Percentiles rank a stretch among this genome's conserved stretches.
Evolutionary conservation across 2,329 filamentous ascomycete genomes (phyloP).

Genomic region (Teratosphaeria zuluensis): DNA sequence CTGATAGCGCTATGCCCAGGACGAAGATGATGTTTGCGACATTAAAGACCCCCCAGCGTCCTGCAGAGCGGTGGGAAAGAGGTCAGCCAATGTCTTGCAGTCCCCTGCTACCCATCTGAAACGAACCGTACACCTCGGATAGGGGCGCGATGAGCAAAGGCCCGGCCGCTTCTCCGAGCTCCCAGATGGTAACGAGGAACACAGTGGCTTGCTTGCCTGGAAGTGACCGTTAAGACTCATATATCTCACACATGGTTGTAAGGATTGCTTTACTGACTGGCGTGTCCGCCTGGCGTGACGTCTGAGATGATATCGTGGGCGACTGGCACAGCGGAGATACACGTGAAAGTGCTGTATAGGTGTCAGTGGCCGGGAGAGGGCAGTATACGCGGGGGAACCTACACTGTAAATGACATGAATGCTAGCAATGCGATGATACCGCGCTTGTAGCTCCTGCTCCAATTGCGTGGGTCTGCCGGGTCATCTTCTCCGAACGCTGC

Average conservation of each 20-base stretch:
- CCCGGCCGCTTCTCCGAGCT: conserved; percentile 38
- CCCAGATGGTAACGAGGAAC: conserved; percentile 39
- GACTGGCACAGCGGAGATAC: conserved; percentile 22
- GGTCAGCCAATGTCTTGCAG: background rate
- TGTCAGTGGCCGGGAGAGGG: conserved; percentile 1
- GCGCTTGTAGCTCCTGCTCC: conserved; percentile 42
- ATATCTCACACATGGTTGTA: no score
- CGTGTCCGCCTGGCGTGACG: conserved; percentile 11
- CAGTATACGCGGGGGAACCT: conserved; percentile 7
- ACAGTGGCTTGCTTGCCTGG: background rate
- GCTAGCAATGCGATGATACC: conserved; percentile 44
- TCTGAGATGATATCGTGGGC: conserved; percentile 18
- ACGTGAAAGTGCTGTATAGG: conserved; percentile 20
- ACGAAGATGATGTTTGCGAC: conserved; percentile 38
- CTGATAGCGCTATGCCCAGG: conserved; percentile 30
- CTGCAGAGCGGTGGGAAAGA: background rate
- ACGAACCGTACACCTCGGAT: conserved; percentile 32
- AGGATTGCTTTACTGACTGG: conserved; percentile 9
- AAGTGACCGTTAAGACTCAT: no score
- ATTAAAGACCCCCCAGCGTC: conserved; percentile 28
- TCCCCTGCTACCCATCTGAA: background rate
- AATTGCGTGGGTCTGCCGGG: conserved; percentile 44
- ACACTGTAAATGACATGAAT: conserved; percentile 50
- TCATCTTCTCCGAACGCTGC: conserved; percentile 21
- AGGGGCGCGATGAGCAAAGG: conserved; percentile 38